Conservation (phyloP, 23 red algal genomes). For the Cyanidiococcus yangmingshanensis region DNA sequence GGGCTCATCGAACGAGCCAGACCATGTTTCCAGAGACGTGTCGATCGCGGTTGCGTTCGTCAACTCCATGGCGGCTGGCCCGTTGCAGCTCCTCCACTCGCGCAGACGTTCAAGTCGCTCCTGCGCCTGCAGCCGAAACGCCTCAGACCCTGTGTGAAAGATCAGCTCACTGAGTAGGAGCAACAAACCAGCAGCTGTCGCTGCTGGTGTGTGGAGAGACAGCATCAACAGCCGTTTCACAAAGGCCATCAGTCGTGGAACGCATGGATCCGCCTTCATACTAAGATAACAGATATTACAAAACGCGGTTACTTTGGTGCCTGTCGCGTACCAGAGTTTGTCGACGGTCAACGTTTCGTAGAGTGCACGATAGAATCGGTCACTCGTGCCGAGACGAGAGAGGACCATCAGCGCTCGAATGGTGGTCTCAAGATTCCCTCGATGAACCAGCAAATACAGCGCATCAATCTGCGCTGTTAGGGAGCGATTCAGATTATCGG, state of each 20-base stretch:
- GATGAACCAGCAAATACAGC: conserved; percentile 52
- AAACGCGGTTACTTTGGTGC: conserved; percentile 24
- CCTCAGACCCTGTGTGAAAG: not conserved
- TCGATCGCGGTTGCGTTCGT: not conserved
- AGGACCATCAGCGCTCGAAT: conserved; percentile 60
- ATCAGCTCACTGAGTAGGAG: conserved; percentile 48
- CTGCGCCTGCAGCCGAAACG: not conserved
- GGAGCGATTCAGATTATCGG: conserved; percentile 15
- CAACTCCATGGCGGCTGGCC: not conserved
- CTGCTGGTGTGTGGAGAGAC: conserved; percentile 33
- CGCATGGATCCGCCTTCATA: conserved; percentile 44
- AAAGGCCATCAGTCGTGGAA: conserved; percentile 49
- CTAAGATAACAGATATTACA: conserved; percentile 48
- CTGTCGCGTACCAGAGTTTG: not conserved
- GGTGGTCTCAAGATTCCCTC: conserved; percentile 25
- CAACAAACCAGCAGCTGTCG: conserved; percentile 45
- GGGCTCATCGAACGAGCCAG: not conserved
- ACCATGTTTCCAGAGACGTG: not conserved
- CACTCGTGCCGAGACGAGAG: conserved; percentile 29
- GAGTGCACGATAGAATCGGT: conserved; percentile 57
- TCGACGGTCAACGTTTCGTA: conserved; percentile 31
- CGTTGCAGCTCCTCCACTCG: too few relatives aligned
- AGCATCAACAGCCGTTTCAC: conserved; percentile 65
- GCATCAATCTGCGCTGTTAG: conserved; percentile 32
- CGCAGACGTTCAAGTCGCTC: not conserved